phyloP scores from a whole-genome alignment of 495 filamentous ascomycete genomes.

The Hypoxylon perforatum region DNA sequence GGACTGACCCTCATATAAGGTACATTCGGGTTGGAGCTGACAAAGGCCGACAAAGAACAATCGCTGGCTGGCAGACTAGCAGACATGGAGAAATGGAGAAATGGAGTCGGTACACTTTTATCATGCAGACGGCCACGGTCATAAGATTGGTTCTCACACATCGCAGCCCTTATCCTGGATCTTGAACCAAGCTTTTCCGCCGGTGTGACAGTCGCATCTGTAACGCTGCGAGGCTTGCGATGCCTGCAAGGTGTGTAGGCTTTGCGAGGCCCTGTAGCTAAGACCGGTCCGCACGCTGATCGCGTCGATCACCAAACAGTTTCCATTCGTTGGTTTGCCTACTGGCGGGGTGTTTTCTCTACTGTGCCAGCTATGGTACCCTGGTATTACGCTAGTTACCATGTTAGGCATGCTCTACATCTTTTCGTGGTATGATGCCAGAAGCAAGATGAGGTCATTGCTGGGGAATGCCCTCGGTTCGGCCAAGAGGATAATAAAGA shows the following conservation, averaged over 20 bases:
- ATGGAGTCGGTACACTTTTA: constrained; percentile 27
- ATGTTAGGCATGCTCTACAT: constrained; percentile 31
- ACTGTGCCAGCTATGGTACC: background rate
- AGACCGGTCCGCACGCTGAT: constrained; percentile 33
- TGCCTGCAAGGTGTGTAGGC: constrained; percentile 5
- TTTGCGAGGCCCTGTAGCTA: constrained; percentile 21
- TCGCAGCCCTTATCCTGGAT: constrained; percentile 28
- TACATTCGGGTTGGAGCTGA: constrained; percentile 19
- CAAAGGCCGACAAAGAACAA: constrained; percentile 20
- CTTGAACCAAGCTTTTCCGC: constrained; percentile 38
- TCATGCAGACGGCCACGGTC: constrained; percentile 14
- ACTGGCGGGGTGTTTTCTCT: constrained; percentile 11
- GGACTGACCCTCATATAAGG: constrained; percentile 39
- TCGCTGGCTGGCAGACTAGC: background rate
- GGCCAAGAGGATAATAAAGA: constrained; percentile 24
- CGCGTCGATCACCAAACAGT: constrained; percentile 32
- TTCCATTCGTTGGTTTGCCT: constrained; percentile 24
- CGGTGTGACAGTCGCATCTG: constrained; percentile 30
- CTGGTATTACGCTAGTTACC: constrained; percentile 7
- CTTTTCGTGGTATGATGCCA: constrained; percentile 25
- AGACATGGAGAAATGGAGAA: constrained; percentile 25
- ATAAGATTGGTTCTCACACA: constrained; percentile 16
- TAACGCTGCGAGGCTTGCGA: constrained; percentile 22
- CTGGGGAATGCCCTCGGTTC: constrained; percentile 31
- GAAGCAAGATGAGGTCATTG: constrained; percentile 33